These are phyloP conservation scores for Cladosporium sp. DNA, from an alignment of 2,329 filamentous ascomycete genomes.

Conservation along the genomic window DNA sequence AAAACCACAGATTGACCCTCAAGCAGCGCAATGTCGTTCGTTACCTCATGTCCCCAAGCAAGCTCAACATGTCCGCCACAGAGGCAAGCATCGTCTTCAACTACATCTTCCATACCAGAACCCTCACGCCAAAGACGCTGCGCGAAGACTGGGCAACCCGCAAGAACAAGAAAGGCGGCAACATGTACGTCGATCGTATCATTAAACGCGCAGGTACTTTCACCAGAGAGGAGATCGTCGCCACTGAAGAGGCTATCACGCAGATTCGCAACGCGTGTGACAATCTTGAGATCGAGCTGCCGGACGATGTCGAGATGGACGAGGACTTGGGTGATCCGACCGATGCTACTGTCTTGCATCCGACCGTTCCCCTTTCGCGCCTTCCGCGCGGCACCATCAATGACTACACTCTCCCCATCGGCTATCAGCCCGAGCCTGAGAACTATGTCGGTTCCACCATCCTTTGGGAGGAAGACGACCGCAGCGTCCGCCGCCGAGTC, in stretches of 20 bases:
- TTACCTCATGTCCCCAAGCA: neutral
- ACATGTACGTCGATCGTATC: neutral
- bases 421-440: neutral
- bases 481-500: neutral
- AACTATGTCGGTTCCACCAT: neutral
- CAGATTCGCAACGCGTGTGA: neutral
- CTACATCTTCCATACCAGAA: neutral
- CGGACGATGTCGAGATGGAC: neutral
- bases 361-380: neutral
- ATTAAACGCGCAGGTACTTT: neutral
- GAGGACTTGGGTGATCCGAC: neutral
- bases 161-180: neutral
- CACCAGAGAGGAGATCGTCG: neutral
- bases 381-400: neutral
- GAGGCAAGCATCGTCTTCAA: neutral
- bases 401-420: neutral
- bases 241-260: neutral
- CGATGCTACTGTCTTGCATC: neutral
- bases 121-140: neutral
- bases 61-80: neutral
- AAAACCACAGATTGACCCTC: neutral
- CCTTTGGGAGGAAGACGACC: neutral
- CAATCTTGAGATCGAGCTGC: neutral
- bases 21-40: neutral
- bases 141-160: neutral